Conservation (phyloP, 108 stramenopile genomes). For the Mayamaea pseudoterrestris region DNA sequence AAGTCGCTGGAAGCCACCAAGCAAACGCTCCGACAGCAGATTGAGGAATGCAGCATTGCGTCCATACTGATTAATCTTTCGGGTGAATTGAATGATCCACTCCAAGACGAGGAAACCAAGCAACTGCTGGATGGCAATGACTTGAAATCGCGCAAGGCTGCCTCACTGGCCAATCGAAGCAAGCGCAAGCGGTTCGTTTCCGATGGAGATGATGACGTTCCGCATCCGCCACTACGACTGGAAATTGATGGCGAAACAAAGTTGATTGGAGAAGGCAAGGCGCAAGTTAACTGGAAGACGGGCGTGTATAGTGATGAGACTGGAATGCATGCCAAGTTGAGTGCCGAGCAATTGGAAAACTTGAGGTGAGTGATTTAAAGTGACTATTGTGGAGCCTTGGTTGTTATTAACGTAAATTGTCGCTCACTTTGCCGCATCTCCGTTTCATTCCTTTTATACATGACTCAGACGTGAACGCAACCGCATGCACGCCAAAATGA, state of each 20-base stretch:
- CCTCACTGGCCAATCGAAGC: conserved; percentile 19
- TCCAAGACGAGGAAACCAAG: not conserved
- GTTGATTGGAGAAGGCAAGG: conserved; percentile 40
- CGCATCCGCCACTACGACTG: conserved; percentile 23
- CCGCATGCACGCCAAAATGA: conserved; percentile 93
- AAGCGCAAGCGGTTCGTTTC: conserved; percentile 62
- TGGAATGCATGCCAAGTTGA: conserved; percentile 38
- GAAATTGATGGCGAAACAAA: conserved; percentile 44
- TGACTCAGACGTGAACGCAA: conserved; percentile 81
- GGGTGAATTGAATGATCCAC: conserved; percentile 6
- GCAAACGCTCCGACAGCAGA: conserved; percentile 46
- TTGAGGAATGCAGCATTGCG: conserved; percentile 79
- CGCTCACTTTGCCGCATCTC: not conserved
- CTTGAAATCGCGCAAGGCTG: not conserved
- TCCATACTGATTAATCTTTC: conserved; percentile 71
- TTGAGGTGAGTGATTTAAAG: conserved; percentile 37
- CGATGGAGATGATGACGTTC: conserved; percentile 21
- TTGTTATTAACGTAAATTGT: not conserved
- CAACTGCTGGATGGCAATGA: not conserved
- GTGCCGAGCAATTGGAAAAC: conserved; percentile 40
- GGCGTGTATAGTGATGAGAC: conserved; percentile 56
- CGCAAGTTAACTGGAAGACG: conserved; percentile 79
- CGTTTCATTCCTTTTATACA: not conserved
- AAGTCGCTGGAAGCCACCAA: conserved; percentile 56
- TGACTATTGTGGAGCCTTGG: not conserved